Percentiles rank a stretch among this genome's conserved stretches.
Evolutionary conservation across 768 basidiomycete genomes (phyloP).

Genomic region (Mrakia blollopis): DNA sequence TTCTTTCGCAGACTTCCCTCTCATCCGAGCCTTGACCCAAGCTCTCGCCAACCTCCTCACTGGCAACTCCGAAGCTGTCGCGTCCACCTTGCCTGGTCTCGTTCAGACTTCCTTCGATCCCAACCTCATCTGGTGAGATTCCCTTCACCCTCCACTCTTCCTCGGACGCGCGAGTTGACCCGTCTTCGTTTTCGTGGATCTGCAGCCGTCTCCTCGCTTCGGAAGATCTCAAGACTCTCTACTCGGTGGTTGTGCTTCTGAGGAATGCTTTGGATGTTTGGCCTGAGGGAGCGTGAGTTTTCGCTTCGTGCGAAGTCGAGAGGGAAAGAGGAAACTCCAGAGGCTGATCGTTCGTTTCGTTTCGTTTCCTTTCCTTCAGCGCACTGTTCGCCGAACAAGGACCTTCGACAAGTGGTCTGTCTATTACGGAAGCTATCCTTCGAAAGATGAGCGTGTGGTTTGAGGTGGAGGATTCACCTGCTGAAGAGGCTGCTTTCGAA

Average conservation of each 20-base stretch:
- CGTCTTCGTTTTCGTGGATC: not conserved
- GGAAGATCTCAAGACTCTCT: slow-evolving; percentile 58
- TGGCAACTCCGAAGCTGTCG: slow-evolving; percentile 57
- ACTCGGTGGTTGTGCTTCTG: slow-evolving; percentile 64
- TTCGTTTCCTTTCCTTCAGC: not conserved
- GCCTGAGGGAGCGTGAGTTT: slow-evolving; percentile 53
- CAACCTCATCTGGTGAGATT: slow-evolving; percentile 64
- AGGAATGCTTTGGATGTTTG: slow-evolving; percentile 65
- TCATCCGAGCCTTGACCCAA: slow-evolving; percentile 67
- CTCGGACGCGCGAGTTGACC: slow-evolving; percentile 45
- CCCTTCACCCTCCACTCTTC: slow-evolving; percentile 42
- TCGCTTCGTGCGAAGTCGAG: slow-evolving; percentile 34
- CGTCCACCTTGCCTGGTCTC: slow-evolving; percentile 61
- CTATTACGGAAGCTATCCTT: slow-evolving; percentile 63
- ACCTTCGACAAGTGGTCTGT: slow-evolving; percentile 37
- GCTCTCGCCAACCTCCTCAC: slow-evolving; percentile 80
- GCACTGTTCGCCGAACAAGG: slow-evolving; percentile 27
- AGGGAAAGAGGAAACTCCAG: not conserved
- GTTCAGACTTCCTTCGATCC: slow-evolving; percentile 66
- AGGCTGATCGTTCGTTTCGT: not conserved
- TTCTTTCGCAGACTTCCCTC: slow-evolving; percentile 49
- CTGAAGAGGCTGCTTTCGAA: slow-evolving; percentile 30
- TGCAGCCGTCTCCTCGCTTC: slow-evolving; percentile 55
- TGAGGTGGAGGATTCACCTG: slow-evolving; percentile 58
- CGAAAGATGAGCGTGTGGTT: slow-evolving; percentile 67